Evolutionary conservation across 768 basidiomycete genomes (phyloP), one percentile per base, ranked within the genome.

Genomic region (Serendipita indica): DNA sequence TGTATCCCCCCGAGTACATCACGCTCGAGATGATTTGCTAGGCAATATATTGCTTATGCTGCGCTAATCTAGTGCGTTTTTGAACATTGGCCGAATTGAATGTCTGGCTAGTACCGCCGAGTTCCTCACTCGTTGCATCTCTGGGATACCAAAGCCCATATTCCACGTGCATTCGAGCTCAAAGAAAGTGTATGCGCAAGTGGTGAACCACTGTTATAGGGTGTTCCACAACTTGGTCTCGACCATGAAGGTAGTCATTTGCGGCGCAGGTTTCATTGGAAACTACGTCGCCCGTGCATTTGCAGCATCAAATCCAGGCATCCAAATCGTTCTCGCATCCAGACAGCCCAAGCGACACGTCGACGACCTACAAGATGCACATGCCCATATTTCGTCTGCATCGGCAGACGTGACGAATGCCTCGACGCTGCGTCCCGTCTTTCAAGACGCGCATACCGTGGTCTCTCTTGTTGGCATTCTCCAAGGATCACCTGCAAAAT

Each of bases 391-490:
- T 32, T 66, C 67, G 61, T 30, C 66, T 77, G 58, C 74, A 74
- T 62, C 77, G 71, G 70, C 76, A 16, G 83, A 88, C 64, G 72
- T 87, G 49, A 83, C 82, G 14, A 71, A 76, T 37, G 70, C 73
- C 13, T 64, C 68, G 3, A 76, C 79, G 0, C 69, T 85, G 6
- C 43, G 56, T 6, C 62, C 68, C 2, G 80, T 78, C 2, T 77
- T 88, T 60, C 65, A 75, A 59, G 77, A 71, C 60, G 82, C 86
- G 2, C 66, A 72, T 33, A 74, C 78, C 1, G 75, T 86, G 1
- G 71, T 86, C 0, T 86, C 83, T 16, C 74, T 88, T 33, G 84
- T 86, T 28, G 85, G 85, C 1, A 69, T 86, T 22, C 71, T 89
- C 65, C 72, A 77, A 54, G 84, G 84, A 2, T 72, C 76, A 3